phyloP scores from a whole-genome alignment of 176 grass and related monocot genomes.

The Oryza glaberrima region DNA sequence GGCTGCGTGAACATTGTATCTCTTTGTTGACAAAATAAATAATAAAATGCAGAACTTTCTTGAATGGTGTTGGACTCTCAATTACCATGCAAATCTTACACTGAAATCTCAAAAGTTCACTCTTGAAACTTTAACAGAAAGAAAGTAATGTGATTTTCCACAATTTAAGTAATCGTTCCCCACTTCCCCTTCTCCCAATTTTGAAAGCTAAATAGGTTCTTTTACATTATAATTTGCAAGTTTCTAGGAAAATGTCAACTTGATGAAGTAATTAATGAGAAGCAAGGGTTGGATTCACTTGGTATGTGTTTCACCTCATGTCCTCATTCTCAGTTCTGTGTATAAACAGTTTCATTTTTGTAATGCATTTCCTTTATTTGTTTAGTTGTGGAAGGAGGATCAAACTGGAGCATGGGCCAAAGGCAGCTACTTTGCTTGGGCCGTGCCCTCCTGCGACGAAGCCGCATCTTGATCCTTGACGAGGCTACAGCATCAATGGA shows the following conservation, averaged over 20 bases:
- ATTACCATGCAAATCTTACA: not conserved
- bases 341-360: not conserved
- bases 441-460: not conserved
- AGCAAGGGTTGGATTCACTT: not conserved
- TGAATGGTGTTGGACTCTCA: not conserved
- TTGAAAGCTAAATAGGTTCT: not conserved
- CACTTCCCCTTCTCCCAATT: not conserved
- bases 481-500: constrained; percentile 2
- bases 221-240: not conserved
- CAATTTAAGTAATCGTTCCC: not conserved
- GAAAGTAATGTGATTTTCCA: not conserved
- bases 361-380: not conserved
- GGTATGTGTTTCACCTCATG: not conserved
- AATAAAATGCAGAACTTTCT: too few species aligned
- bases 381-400: constrained; percentile 15
- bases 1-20: not conserved
- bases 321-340: not conserved
- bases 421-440: constrained; percentile 21
- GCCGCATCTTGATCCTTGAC: constrained; percentile 12
- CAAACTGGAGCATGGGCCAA: constrained; percentile 31
- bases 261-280: constrained; percentile 21
- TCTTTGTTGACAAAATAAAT: not conserved
- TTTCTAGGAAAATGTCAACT: constrained; percentile 37
- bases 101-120: not conserved
- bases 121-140: not conserved